Evolutionary conservation across 768 basidiomycete genomes (phyloP).

Genomic region (Boletus reticulatus): DNA sequence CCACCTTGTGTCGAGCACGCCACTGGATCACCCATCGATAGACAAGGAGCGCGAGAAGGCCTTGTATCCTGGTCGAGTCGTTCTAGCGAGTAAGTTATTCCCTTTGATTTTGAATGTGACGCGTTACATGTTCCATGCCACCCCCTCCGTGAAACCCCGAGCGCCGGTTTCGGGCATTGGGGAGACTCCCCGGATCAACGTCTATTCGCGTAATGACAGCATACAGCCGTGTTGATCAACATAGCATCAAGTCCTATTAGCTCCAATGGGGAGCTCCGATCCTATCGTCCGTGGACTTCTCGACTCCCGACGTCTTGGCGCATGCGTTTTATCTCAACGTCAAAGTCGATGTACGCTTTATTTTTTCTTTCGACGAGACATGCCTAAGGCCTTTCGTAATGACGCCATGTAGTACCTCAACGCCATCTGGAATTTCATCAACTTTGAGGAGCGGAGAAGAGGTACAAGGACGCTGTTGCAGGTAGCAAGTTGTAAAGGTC

Average conservation of each 20-base stretch:
- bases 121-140: neutral
- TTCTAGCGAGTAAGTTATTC: constrained; percentile 71
- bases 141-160: neutral
- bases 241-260: no score
- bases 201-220: constrained; percentile 5
- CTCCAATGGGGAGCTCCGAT: no score
- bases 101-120: neutral
- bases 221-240: constrained; percentile 4
- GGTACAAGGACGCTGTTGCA: constrained; percentile 17
- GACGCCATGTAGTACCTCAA: constrained; percentile 68
- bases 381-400: no score
- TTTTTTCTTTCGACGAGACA: no score
- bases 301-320: constrained; percentile 95
- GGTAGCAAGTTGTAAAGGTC: no score
- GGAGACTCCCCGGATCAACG: constrained; percentile 7
- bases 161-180: neutral
- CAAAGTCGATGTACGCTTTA: constrained; percentile 43
- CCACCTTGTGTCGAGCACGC: constrained; percentile 21
- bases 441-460: constrained; percentile 89
- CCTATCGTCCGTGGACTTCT: no score
- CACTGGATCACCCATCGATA: constrained; percentile 15
- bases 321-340: constrained; percentile 94
- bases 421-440: constrained; percentile 95
- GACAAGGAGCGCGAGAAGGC: constrained; percentile 72
- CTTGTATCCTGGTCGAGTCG: constrained; percentile 79